Evolutionary conservation across 78 protist genomes (phyloP).

Genomic region (Dictyostelium firmibasis): DNA sequence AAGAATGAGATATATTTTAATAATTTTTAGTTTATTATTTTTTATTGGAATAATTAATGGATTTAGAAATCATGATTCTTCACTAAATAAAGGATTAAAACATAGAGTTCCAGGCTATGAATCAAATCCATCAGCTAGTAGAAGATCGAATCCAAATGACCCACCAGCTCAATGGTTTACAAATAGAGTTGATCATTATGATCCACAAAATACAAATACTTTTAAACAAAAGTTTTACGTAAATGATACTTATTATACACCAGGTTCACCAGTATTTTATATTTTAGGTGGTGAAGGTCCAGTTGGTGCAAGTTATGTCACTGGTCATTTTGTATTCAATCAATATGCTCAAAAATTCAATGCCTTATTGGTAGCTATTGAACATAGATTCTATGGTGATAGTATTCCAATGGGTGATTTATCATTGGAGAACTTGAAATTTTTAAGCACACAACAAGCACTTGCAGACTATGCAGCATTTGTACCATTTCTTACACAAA

Average conservation of each 20-base stretch:
- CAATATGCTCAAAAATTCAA: slow-evolving; percentile 67
- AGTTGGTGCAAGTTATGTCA: not conserved
- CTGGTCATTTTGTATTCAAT: slow-evolving; percentile 69
- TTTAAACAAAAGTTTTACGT: slow-evolving; percentile 76
- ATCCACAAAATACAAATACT: slow-evolving; percentile 35
- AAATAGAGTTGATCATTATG: slow-evolving; percentile 81
- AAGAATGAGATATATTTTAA: not conserved
- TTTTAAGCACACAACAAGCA: slow-evolving; percentile 82
- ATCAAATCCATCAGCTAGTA: not conserved
- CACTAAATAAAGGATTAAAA: slow-evolving; percentile 18
- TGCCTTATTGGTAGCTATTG: slow-evolving; percentile 68
- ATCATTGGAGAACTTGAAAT: slow-evolving; percentile 28
- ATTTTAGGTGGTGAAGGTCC: slow-evolving; percentile 82
- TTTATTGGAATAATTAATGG: not conserved
- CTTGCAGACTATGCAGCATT: slow-evolving; percentile 83
- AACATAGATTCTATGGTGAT: slow-evolving; percentile 80
- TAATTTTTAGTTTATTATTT: not conserved
- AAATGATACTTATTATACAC: slow-evolving; percentile 62
- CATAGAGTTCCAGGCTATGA: not conserved
- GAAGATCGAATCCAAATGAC: not conserved
- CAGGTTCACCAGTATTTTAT: slow-evolving; percentile 56
- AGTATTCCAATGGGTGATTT: slow-evolving; percentile 3
- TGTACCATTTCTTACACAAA: slow-evolving; percentile 5
- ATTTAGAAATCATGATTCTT: slow-evolving; percentile 10
- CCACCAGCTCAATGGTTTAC: slow-evolving; percentile 55